Evolutionary conservation across 352 stramenopile genomes (phyloP).

Genomic region (Phytophthora rubi): DNA sequence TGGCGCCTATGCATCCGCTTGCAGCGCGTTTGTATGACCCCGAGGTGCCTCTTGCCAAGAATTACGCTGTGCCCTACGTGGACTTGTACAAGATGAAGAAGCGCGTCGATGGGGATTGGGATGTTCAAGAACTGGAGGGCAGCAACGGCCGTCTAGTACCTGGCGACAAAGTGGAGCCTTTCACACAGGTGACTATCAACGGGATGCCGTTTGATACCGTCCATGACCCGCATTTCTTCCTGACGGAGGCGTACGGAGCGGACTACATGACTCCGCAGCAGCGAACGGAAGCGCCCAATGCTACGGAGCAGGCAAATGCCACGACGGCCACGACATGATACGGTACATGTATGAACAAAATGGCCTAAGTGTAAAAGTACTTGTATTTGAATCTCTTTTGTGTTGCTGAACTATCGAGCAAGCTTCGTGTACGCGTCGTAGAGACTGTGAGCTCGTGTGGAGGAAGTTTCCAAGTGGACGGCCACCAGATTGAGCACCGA

Average conservation of each 20-base stretch:
- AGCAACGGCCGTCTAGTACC: constrained; percentile 16
- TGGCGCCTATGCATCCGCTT: constrained; percentile 47
- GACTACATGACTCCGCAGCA: constrained; percentile 38
- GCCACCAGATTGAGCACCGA: background rate
- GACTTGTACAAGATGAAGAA: constrained; percentile 45
- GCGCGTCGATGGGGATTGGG: constrained; percentile 14
- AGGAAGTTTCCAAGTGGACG: background rate
- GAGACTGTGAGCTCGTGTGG: background rate
- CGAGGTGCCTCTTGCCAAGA: constrained; percentile 10
- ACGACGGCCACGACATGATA: constrained; percentile 1
- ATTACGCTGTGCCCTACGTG: constrained; percentile 41
- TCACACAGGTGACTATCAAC: constrained; percentile 37
- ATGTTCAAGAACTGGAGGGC: constrained; percentile 29
- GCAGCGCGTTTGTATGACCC: constrained; percentile 44
- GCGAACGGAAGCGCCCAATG: background rate
- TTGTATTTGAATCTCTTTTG: background rate
- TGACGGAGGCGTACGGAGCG: constrained; percentile 38
- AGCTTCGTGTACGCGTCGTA: background rate
- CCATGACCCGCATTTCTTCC: constrained; percentile 40
- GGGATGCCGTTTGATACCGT: constrained; percentile 47
- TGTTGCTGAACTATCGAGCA: background rate
- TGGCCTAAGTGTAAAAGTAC: background rate
- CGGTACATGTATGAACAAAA: background rate
- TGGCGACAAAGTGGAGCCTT: constrained; percentile 33
- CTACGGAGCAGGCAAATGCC: constrained; percentile 1